These are phyloP conservation scores for Pyrenochaeta sp. DNA, from an alignment of 2,329 filamentous ascomycete genomes.

Conservation along the genomic window DNA sequence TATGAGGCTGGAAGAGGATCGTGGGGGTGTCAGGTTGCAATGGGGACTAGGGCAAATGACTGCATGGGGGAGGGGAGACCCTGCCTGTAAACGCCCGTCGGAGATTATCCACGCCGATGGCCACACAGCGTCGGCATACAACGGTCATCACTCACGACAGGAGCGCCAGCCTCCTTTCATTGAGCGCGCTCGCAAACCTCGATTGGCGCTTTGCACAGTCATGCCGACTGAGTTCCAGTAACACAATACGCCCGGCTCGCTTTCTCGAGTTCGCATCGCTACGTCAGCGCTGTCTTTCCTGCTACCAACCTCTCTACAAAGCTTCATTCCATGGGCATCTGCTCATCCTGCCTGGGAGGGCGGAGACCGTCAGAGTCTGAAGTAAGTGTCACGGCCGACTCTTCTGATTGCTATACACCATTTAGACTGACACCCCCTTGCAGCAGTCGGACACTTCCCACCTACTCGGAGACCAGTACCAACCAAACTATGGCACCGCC, in stretches of 20 bases:
- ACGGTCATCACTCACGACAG: constrained; percentile 4
- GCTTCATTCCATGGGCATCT: constrained; percentile 57
- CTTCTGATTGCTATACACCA: constrained; percentile 3
- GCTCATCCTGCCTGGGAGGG: constrained; percentile 58
- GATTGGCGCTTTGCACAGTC: constrained; percentile 11
- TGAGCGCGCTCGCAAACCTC: constrained; percentile 22
- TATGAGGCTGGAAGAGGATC: constrained; percentile 3
- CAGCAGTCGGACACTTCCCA: constrained; percentile 58
- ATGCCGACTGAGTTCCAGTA: constrained; percentile 2
- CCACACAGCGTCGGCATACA: constrained; percentile 13
- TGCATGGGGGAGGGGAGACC: constrained; percentile 23
- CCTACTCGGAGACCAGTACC: constrained; percentile 55
- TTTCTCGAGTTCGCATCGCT: background rate
- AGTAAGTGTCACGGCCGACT: constrained; percentile 42
- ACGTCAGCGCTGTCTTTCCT: background rate
- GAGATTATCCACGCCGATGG: constrained; percentile 24
- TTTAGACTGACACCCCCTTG: constrained; percentile 37
- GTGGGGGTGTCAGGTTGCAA: background rate
- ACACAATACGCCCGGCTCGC: background rate
- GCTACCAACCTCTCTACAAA: constrained; percentile 5
- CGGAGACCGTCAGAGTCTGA: constrained; percentile 55
- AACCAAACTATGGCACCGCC: constrained; percentile 56
- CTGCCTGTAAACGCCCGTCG: constrained; percentile 16
- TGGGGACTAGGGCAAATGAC: background rate
- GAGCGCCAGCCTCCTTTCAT: constrained; percentile 22